phyloP scores from a whole-genome alignment of 2,329 filamentous ascomycete species.

The Hymenoscyphus infarciens region DNA sequence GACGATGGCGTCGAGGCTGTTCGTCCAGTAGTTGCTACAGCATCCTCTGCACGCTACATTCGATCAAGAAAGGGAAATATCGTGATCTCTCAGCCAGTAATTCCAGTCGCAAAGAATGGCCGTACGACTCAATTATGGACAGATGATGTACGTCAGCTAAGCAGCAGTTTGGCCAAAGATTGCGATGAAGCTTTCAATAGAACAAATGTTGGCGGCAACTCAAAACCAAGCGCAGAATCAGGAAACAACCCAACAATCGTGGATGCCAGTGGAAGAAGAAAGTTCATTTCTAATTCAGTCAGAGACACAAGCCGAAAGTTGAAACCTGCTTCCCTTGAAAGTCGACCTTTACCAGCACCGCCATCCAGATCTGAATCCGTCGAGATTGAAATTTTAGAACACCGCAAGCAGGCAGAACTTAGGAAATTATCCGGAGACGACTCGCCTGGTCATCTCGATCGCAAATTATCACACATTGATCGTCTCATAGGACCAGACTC shows the following conservation, averaged over 20 bases:
- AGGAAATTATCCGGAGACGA: slow-evolving; percentile 32
- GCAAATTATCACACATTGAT: slow-evolving; percentile 59
- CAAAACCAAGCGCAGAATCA: not conserved
- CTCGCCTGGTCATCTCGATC: slow-evolving; percentile 49
- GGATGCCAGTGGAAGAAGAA: not conserved
- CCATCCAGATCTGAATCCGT: slow-evolving; percentile 32
- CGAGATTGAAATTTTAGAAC: slow-evolving; percentile 31
- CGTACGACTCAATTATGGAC: slow-evolving; percentile 45
- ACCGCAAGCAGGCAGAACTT: slow-evolving; percentile 30
- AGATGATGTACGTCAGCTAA: slow-evolving; percentile 80
- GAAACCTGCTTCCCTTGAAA: slow-evolving; percentile 23
- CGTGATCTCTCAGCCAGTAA: slow-evolving; percentile 11
- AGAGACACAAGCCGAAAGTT: slow-evolving; percentile 4
- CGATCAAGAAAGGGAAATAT: slow-evolving; percentile 30
- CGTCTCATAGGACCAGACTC: slow-evolving; percentile 46
- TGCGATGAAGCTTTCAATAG: slow-evolving; percentile 91
- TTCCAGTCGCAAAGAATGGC: slow-evolving; percentile 17
- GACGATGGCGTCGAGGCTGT: slow-evolving; percentile 25
- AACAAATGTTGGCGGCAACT: slow-evolving; percentile 41
- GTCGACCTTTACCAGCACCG: slow-evolving; percentile 32
- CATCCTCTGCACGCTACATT: slow-evolving; percentile 30
- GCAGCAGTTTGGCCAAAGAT: slow-evolving; percentile 79
- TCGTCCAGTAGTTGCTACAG: slow-evolving; percentile 14
- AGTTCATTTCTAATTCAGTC: slow-evolving; percentile 6
- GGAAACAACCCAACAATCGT: not conserved